Percentiles rank a stretch among this genome's conserved stretches.
phyloP scores from a whole-genome alignment of 1,284 basidiomycete genomes.

The Vanrija sp. region DNA sequence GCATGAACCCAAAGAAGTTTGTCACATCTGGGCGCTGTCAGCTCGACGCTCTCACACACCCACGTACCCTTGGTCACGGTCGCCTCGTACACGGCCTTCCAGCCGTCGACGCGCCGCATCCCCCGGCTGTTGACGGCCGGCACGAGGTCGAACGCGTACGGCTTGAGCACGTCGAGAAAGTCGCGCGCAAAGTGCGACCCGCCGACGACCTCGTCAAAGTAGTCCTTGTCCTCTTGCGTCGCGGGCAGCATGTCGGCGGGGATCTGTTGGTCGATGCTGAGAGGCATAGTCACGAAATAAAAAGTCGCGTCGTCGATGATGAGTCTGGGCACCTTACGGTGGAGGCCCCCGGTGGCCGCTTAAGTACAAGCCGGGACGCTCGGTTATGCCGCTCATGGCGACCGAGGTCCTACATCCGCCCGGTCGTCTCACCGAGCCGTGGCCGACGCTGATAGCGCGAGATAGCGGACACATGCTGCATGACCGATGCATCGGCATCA shows the following conservation, averaged over 20 bases:
- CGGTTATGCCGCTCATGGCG: too few relatives aligned
- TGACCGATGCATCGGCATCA: too few relatives aligned
- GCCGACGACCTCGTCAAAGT: not conserved
- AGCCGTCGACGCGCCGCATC: constrained; percentile 9
- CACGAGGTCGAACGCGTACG: constrained; percentile 11
- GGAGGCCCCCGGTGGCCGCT: too few relatives aligned
- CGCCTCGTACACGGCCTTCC: constrained; percentile 6
- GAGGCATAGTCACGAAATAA: not conserved
- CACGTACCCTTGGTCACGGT: constrained; percentile 9
- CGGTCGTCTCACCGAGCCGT: too few relatives aligned
- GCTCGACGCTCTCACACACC: not conserved
- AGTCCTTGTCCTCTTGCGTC: constrained; percentile 1
- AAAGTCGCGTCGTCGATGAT: too few relatives aligned
- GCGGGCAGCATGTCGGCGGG: constrained; percentile 1
- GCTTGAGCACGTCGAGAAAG: constrained; percentile 5
- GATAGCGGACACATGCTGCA: too few relatives aligned
- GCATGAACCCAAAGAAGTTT: constrained; percentile 29
- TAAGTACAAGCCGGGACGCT: too few relatives aligned
- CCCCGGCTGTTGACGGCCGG: constrained; percentile 12
- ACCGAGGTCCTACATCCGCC: too few relatives aligned
- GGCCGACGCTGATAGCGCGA: too few relatives aligned
- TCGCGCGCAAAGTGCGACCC: not conserved
- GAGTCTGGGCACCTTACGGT: too few relatives aligned
- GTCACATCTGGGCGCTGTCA: constrained; percentile 26
- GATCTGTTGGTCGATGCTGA: not conserved